A percentile compares a stretch with the other conserved stretches of the same genome.
phyloP scores from a whole-genome alignment of 1,139 yeast genomes.

The Sugiyamaella japonica region DNA sequence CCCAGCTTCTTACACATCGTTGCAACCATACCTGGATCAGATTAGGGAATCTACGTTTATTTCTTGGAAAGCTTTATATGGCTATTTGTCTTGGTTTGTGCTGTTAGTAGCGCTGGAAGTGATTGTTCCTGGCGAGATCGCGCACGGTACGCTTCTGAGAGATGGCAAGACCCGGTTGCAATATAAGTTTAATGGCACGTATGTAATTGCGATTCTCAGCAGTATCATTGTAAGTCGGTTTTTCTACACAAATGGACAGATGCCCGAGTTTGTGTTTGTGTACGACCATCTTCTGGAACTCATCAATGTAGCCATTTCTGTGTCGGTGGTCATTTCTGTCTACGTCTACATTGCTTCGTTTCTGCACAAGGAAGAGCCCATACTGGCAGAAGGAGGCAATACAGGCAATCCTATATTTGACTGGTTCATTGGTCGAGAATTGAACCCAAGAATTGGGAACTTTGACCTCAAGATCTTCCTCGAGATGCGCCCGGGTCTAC shows the following conservation, averaged over 20 bases:
- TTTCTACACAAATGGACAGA: constrained; percentile 49
- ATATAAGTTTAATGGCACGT: constrained; percentile 81
- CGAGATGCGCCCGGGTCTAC: constrained; percentile 92
- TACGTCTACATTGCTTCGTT: constrained; percentile 70
- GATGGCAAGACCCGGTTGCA: constrained; percentile 63
- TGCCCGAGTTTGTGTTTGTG: constrained; percentile 79
- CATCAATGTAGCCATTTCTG: constrained; percentile 60
- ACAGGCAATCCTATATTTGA: constrained; percentile 74
- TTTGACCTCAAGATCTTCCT: constrained; percentile 90
- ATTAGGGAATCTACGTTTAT: constrained; percentile 27
- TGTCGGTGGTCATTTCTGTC: constrained; percentile 62
- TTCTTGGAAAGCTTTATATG: constrained; percentile 53
- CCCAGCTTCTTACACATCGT: constrained; percentile 33
- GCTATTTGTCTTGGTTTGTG: constrained; percentile 74
- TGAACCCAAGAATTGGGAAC: constrained; percentile 84
- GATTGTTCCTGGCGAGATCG: constrained; percentile 67
- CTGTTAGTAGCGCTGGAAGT: constrained; percentile 63
- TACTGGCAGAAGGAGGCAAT: constrained; percentile 85
- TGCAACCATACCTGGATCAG: constrained; percentile 39
- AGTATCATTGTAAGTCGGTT: constrained; percentile 54
- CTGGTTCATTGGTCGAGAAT: constrained; percentile 96
- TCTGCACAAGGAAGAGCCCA: constrained; percentile 60
- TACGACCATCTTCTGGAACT: constrained; percentile 69
- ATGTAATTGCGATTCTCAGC: constrained; percentile 52
- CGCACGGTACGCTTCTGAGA: constrained; percentile 68